Percentiles rank a stretch among this genome's conserved stretches.
These are phyloP conservation scores for Chlamydomonas sp. DNA, from an alignment of 139 green algal species.

Conservation along the genomic window DNA sequence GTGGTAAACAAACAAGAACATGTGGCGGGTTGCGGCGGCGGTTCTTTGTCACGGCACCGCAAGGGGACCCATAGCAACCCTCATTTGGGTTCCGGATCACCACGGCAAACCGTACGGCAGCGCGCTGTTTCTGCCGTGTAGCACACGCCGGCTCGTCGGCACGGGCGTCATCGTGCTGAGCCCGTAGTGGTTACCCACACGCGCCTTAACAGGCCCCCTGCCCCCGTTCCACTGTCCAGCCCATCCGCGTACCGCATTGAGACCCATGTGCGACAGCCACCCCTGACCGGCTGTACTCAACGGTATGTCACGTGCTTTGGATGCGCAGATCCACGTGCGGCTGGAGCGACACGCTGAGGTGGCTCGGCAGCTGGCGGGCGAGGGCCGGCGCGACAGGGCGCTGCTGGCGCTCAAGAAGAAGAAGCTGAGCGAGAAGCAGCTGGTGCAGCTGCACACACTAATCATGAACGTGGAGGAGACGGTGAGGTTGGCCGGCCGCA, in stretches of 20 bases:
- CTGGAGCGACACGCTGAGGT: slow-evolving; percentile 58
- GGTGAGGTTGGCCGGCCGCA: slow-evolving; percentile 42
- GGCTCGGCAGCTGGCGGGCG: slow-evolving; percentile 52
- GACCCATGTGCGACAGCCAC: too few species aligned
- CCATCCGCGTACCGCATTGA: too few species aligned
- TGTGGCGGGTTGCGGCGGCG: neutral
- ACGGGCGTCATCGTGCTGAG: too few species aligned
- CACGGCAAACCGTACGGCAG: too few species aligned
- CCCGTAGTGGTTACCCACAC: neutral
- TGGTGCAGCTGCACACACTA: slow-evolving; percentile 18
- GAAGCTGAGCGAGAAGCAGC: slow-evolving; percentile 70
- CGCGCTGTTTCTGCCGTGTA: too few species aligned
- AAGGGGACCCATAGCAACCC: too few species aligned
- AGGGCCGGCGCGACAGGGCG: slow-evolving; percentile 61
- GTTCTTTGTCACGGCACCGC: too few species aligned
- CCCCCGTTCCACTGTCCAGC: too few species aligned
- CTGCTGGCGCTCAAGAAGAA: slow-evolving; percentile 81
- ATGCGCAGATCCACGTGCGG: slow-evolving; percentile 54
- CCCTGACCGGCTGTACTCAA: too few species aligned
- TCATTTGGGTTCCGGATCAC: too few species aligned
- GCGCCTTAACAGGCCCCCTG: neutral
- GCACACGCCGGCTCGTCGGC: too few species aligned
- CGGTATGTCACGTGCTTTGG: too few species aligned
- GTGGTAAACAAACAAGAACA: neutral
- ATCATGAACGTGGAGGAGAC: slow-evolving; percentile 80